Evolutionary conservation across 1,139 yeast genomes (phyloP).

Genomic region (Sugiyamaella xylanicola): DNA sequence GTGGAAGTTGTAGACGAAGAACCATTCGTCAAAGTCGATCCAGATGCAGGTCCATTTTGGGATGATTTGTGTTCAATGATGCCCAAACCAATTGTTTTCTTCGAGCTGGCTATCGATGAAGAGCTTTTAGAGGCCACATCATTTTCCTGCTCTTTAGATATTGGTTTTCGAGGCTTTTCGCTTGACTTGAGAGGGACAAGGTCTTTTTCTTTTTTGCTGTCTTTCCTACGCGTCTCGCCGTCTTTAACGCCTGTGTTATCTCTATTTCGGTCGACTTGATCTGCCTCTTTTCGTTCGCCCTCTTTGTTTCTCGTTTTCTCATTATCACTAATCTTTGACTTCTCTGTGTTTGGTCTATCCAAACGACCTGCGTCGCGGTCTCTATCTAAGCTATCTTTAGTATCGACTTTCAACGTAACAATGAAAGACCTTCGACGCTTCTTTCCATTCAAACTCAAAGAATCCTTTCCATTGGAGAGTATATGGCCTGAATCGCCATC

Average conservation of each 20-base stretch:
- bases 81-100: slow-evolving; percentile 20
- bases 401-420: slow-evolving; percentile 24
- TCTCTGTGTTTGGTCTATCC: not conserved
- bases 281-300: not conserved
- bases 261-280: not conserved
- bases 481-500: slow-evolving; percentile 1
- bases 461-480: slow-evolving; percentile 3
- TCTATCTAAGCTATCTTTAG: not conserved
- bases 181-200: too few species aligned
- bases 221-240: too few species aligned
- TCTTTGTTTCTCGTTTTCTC: not conserved
- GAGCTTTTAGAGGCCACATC: not conserved
- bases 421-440: slow-evolving; percentile 26
- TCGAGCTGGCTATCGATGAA: not conserved
- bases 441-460: slow-evolving; percentile 1
- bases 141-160: not conserved
- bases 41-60: slow-evolving; percentile 6
- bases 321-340: not conserved
- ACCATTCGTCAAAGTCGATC: not conserved
- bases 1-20: not conserved
- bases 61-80: slow-evolving; percentile 6
- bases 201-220: too few species aligned
- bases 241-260: not conserved
- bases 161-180: too few species aligned
- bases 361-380: not conserved